Percentiles rank a stretch among this genome's conserved stretches.
Evolutionary conservation across 345 rosid species (phyloP).

Genomic region (Murraya paniculata): DNA sequence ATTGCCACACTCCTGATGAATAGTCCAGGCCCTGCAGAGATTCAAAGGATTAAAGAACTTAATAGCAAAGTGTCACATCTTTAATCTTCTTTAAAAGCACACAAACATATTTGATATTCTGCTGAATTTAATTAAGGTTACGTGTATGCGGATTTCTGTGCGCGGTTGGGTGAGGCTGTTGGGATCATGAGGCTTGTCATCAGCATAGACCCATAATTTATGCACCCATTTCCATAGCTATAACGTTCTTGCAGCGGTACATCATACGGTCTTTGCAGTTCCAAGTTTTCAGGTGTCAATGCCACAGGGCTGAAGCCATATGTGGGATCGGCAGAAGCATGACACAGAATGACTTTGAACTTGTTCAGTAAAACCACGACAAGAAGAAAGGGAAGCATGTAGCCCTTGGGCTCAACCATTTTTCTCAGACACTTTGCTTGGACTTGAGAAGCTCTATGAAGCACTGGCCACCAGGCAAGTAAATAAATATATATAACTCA

Average conservation of each 20-base stretch:
- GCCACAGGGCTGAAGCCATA: conserved; percentile 27
- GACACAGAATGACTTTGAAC: background rate
- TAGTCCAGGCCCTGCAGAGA: conserved; percentile 33
- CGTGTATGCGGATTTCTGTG: conserved; percentile 36
- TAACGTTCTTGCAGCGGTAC: conserved; percentile 26
- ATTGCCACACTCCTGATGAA: conserved; percentile 42
- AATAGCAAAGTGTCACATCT: background rate
- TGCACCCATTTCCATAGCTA: conserved; percentile 30
- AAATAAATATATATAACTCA: too few species aligned
- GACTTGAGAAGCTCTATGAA: background rate
- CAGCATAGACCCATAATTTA: conserved; percentile 36
- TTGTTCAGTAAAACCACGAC: background rate
- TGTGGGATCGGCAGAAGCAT: conserved; percentile 25
- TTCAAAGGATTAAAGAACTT: background rate
- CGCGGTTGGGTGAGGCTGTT: conserved; percentile 36
- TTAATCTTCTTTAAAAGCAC: too few species aligned
- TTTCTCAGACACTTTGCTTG: background rate
- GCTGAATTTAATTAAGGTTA: background rate
- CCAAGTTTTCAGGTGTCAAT: conserved; percentile 23
- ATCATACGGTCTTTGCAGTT: conserved; percentile 35
- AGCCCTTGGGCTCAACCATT: background rate
- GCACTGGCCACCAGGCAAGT: background rate
- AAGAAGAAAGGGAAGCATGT: background rate
- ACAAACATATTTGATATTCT: too few species aligned
- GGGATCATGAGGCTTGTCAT: conserved; percentile 39